These are phyloP conservation scores for Pulveroboletus sp. DNA, from an alignment of 768 basidiomycete species.

Conservation along the genomic window DNA sequence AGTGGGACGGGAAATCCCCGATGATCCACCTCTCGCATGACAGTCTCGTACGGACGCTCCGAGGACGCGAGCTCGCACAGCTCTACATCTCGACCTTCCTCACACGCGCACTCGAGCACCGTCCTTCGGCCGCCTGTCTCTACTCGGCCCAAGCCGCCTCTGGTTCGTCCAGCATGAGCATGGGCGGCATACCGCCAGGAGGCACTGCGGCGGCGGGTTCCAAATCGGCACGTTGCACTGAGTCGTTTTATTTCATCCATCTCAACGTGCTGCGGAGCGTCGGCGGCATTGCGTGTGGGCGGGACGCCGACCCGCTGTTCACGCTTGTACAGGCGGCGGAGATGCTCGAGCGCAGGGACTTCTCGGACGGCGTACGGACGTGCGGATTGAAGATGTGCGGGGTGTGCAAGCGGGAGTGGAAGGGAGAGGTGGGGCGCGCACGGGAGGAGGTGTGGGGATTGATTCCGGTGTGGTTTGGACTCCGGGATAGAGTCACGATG, in stretches of 20 bases:
- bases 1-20: conserved; percentile 1
- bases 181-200: background rate
- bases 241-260: conserved; percentile 73
- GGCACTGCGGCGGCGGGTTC: background rate
- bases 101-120: conserved; percentile 46
- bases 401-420: conserved; percentile 47
- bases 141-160: conserved; percentile 28
- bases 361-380: conserved; percentile 53
- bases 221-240: conserved; percentile 42
- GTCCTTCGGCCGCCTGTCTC: conserved; percentile 48
- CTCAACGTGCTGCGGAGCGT: conserved; percentile 67
- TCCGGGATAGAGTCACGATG: conserved; percentile 24
- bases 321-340: conserved; percentile 64
- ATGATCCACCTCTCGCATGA: conserved; percentile 34
- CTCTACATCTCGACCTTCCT: conserved; percentile 60
- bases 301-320: conserved; percentile 71
- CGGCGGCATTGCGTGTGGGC: conserved; percentile 64
- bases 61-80: conserved; percentile 63
- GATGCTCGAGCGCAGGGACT: conserved; percentile 69
- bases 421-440: conserved; percentile 37
- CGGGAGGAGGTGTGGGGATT: conserved; percentile 57
- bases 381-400: conserved; percentile 54
- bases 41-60: conserved; percentile 43
- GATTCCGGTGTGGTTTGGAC: conserved; percentile 62
- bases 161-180: background rate